phyloP scores from a whole-genome alignment of 352 stramenopile genomes.

The Pythium apleroticum region DNA sequence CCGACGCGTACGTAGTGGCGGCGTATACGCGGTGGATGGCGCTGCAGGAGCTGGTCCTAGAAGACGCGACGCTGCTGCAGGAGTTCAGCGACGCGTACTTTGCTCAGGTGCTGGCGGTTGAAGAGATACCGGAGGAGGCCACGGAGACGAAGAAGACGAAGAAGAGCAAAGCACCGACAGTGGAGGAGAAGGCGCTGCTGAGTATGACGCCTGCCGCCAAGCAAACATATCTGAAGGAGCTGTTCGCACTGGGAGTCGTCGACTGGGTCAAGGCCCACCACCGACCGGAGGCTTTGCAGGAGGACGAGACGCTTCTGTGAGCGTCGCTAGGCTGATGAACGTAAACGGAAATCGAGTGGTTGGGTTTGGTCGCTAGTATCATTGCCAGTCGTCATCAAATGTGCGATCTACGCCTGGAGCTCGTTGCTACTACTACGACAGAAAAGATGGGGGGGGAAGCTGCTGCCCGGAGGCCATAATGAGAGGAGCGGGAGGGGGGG shows the following conservation, averaged over 20 bases:
- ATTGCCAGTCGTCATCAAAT: slow-evolving; percentile 1
- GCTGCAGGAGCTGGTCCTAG: slow-evolving; percentile 29
- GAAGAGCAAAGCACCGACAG: slow-evolving; percentile 22
- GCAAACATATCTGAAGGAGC: slow-evolving; percentile 33
- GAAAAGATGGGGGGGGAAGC: slow-evolving; percentile 2
- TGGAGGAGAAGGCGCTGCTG: slow-evolving; percentile 38
- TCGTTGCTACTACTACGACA: not conserved
- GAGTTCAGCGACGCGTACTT: slow-evolving; percentile 51
- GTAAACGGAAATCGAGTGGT: not conserved
- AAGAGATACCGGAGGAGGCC: not conserved
- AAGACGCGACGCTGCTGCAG: slow-evolving; percentile 24
- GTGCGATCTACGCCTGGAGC: not conserved
- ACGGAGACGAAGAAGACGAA: slow-evolving; percentile 21
- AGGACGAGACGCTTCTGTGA: not conserved
- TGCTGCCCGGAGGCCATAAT: slow-evolving; percentile 2
- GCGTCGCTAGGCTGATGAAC: not conserved
- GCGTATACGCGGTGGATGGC: slow-evolving; percentile 44
- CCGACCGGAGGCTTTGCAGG: not conserved
- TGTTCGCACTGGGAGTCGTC: slow-evolving; percentile 47
- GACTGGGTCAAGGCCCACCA: slow-evolving; percentile 51
- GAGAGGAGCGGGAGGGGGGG: slow-evolving; percentile 5
- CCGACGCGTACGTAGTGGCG: slow-evolving; percentile 82
- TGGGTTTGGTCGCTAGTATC: slow-evolving; percentile 7
- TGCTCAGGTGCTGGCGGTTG: slow-evolving; percentile 26
- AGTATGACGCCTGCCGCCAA: slow-evolving; percentile 38